Evolutionary conservation across 2,329 filamentous ascomycete species (phyloP).

Genomic region (Fusarium setosum): DNA sequence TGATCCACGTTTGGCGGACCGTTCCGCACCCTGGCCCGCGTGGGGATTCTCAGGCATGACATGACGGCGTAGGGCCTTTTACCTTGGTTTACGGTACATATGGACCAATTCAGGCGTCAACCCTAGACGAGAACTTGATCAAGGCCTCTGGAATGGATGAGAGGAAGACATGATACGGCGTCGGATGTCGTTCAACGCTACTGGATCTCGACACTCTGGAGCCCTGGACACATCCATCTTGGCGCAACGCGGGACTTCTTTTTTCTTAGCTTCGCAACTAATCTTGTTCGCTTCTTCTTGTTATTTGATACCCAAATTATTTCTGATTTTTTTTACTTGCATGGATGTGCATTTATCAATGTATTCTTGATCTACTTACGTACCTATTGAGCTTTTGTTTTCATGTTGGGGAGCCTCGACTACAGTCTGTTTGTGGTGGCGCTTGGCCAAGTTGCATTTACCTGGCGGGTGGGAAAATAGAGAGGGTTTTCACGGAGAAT

Average conservation of each 20-base stretch:
- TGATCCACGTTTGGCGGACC: conserved; percentile 36
- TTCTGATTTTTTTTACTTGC: conserved; percentile 27
- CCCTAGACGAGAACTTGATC: neutral
- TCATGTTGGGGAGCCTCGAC: conserved; percentile 15
- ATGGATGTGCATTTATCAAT: conserved; percentile 22
- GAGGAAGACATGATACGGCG: neutral
- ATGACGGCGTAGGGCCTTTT: conserved; percentile 2
- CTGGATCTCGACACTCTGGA: neutral
- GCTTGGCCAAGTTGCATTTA: conserved; percentile 24
- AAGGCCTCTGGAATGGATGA: neutral
- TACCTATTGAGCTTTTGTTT: conserved; percentile 16
- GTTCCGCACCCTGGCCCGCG: conserved; percentile 31
- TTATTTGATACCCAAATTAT: conserved; percentile 43
- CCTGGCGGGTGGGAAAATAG: conserved; percentile 27
- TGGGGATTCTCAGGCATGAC: conserved; percentile 26
- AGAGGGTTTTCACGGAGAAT: conserved; percentile 11
- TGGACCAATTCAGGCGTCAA: neutral
- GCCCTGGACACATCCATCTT: neutral
- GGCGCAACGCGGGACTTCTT: conserved; percentile 1
- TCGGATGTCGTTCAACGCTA: neutral
- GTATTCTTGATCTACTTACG: neutral
- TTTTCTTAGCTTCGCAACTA: neutral
- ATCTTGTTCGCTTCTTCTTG: conserved; percentile 39
- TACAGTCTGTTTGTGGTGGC: conserved; percentile 7
- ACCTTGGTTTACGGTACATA: conserved; percentile 6